phyloP scores from a whole-genome alignment of 176 grass and related monocot species.

The Echinochloa phyllopogon region DNA sequence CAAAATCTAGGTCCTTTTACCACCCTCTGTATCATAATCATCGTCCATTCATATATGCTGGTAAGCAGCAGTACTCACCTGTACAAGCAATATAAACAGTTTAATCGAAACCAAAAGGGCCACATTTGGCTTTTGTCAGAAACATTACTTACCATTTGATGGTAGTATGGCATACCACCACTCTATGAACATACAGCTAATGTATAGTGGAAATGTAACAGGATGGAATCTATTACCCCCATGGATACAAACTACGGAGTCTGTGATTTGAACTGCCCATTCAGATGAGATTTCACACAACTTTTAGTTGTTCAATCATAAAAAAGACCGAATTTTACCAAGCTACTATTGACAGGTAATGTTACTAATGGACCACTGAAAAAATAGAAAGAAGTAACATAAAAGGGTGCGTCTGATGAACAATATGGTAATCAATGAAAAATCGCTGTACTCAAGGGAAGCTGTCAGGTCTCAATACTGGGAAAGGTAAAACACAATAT shows the following conservation, averaged over 20 bases:
- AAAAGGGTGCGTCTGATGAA: slow-evolving; percentile 2
- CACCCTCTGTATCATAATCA: too few relatives aligned
- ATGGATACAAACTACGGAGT: not conserved
- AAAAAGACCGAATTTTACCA: not conserved
- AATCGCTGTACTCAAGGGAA: not conserved
- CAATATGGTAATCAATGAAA: not conserved
- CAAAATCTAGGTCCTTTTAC: too few relatives aligned
- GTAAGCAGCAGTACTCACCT: not conserved
- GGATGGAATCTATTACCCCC: not conserved
- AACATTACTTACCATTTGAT: not conserved
- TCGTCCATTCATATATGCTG: too few relatives aligned
- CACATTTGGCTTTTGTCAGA: not conserved
- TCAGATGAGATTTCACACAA: not conserved
- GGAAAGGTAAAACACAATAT: not conserved
- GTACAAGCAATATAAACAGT: not conserved
- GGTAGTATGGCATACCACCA: not conserved
- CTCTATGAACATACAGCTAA: not conserved
- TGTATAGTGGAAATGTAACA: not conserved
- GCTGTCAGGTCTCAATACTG: not conserved
- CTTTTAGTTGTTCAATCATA: not conserved
- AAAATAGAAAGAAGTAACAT: not conserved
- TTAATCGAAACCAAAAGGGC: not conserved
- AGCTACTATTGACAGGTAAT: not conserved
- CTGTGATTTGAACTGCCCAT: not conserved
- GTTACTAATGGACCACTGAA: not conserved